A percentile compares a stretch with the other conserved stretches of the same genome.
phyloP scores from a whole-genome alignment of 1,139 yeast genomes.

The Saccharomyces hybrid region DNA sequence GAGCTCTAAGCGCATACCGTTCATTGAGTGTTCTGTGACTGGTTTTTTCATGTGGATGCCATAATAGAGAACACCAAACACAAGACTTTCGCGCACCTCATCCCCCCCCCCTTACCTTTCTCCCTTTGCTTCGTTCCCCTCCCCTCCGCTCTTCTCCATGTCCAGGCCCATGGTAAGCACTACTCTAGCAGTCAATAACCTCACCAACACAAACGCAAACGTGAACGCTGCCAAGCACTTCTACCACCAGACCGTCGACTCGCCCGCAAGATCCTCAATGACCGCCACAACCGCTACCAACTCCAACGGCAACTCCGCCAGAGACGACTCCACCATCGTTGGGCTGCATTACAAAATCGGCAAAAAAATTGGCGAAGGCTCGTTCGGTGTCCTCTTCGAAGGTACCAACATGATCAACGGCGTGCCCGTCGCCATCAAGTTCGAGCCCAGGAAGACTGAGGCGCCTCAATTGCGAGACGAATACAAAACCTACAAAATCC shows the following conservation, averaged over 20 bases:
- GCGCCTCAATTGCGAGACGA: constrained; percentile 77
- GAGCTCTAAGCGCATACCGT: not conserved
- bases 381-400: constrained; percentile 76
- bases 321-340: constrained; percentile 42
- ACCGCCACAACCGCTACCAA: not conserved
- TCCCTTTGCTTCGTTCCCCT: no score
- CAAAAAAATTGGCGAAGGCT: constrained; percentile 78
- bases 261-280: constrained; percentile 1
- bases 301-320: constrained; percentile 6
- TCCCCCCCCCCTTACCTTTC: no score
- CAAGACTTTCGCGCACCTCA: not conserved
- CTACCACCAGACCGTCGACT: not conserved
- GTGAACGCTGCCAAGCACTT: not conserved
- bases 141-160: not conserved
- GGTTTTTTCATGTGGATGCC: not conserved
- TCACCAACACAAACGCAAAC: not conserved
- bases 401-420: constrained; percentile 71
- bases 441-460: constrained; percentile 71
- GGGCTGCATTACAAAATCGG: constrained; percentile 77
- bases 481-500: constrained; percentile 61
- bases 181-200: not conserved
- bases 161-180: not conserved
- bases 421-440: constrained; percentile 70
- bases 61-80: not conserved
- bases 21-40: not conserved